These are phyloP conservation scores for Chlamydomonas sp. DNA, from an alignment of 139 green algal species.

Conservation along the genomic window DNA sequence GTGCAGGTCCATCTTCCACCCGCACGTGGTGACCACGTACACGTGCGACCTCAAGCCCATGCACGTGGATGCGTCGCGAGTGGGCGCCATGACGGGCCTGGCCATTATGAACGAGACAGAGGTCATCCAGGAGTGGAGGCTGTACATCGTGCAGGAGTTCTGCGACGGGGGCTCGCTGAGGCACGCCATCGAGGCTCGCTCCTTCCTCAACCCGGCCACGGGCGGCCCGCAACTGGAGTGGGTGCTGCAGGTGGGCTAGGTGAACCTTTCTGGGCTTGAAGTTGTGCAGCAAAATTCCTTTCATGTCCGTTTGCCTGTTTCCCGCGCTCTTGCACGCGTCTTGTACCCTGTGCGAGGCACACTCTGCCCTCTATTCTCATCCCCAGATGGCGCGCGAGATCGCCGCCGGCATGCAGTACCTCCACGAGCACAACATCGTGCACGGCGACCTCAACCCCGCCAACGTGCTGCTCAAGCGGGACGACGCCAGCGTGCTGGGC, in stretches of 20 bases:
- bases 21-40: constrained; percentile 21
- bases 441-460: constrained; percentile 10
- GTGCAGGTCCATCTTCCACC: neutral
- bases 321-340: too few relatives aligned
- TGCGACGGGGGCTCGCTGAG: constrained; percentile 14
- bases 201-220: neutral
- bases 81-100: constrained; percentile 1
- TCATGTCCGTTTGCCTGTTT: too few relatives aligned
- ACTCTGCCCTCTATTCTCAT: too few relatives aligned
- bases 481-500: neutral
- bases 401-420: constrained; percentile 9
- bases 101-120: neutral
- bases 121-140: constrained; percentile 36
- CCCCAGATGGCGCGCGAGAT: constrained; percentile 5
- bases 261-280: too few relatives aligned
- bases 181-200: constrained; percentile 1
- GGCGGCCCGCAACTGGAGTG: neutral
- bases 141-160: constrained; percentile 52
- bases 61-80: neutral
- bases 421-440: constrained; percentile 13
- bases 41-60: constrained; percentile 15
- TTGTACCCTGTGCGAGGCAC: too few relatives aligned
- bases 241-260: neutral
- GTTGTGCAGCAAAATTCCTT: too few relatives aligned
- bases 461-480: neutral